Percentiles rank a stretch among this genome's conserved stretches.
Evolutionary conservation across 2,329 filamentous ascomycete genomes (phyloP).

Genomic region (Talaromyces sp.): DNA sequence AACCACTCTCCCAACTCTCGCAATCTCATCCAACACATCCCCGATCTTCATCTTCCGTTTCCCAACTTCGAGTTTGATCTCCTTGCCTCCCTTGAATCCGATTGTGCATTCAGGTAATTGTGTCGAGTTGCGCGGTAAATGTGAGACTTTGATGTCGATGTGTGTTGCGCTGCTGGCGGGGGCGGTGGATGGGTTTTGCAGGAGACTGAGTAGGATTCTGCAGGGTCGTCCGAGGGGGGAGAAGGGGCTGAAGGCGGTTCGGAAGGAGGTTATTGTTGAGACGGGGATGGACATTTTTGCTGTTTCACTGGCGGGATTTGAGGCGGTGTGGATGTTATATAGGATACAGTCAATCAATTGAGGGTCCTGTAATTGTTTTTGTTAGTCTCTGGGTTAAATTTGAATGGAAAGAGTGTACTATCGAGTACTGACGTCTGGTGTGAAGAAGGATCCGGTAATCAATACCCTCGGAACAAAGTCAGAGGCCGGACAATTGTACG

Average conservation of each 20-base stretch:
- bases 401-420: not conserved
- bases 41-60: conserved; percentile 78
- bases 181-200: conserved; percentile 76
- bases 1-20: conserved; percentile 80
- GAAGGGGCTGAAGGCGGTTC: conserved; percentile 91
- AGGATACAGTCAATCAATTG: not conserved
- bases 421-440: not conserved
- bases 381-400: not conserved
- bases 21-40: conserved; percentile 82
- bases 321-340: not conserved
- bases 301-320: not conserved
- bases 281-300: conserved; percentile 32
- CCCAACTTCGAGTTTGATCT: conserved; percentile 77
- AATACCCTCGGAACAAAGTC: not conserved
- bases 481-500: not conserved
- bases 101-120: conserved; percentile 69
- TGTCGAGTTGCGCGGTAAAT: conserved; percentile 69
- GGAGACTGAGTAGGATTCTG: conserved; percentile 79
- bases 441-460: not conserved
- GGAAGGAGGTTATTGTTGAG: conserved; percentile 66
- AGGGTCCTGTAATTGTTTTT: not conserved
- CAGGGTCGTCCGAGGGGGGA: conserved; percentile 74
- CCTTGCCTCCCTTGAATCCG: conserved; percentile 95
- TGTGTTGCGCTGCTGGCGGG: conserved; percentile 72
- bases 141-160: conserved; percentile 74